Conservation (phyloP, 495 filamentous ascomycete genomes). For the Aspergillus campestris region DNA sequence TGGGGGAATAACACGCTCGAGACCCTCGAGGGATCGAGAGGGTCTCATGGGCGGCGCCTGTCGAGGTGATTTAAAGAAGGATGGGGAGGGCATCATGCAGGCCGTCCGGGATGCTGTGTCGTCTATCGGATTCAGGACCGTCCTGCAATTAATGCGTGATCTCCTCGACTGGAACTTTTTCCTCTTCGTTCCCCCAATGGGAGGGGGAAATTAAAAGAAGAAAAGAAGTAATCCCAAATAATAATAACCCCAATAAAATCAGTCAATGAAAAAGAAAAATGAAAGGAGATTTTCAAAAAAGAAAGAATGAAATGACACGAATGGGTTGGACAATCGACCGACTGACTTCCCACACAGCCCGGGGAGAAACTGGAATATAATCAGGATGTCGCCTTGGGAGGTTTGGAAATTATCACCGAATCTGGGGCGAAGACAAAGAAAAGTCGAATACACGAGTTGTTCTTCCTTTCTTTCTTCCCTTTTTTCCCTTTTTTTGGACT, state of each 20-base stretch:
- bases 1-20: constrained; percentile 34
- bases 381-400: not conserved
- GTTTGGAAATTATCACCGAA: too few species aligned
- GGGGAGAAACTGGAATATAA: not conserved
- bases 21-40: constrained; percentile 35
- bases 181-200: not conserved
- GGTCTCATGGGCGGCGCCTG: constrained; percentile 31
- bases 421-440: too few species aligned
- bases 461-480: too few species aligned
- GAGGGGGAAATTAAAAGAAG: not conserved
- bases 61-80: constrained; percentile 12
- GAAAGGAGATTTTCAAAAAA: not conserved
- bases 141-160: too few species aligned
- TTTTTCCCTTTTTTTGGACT: too few species aligned
- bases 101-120: not conserved
- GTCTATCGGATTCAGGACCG: not conserved
- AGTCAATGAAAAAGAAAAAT: not conserved
- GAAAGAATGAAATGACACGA: not conserved
- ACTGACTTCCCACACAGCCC: too few species aligned
- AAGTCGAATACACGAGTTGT: too few species aligned
- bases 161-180: not conserved
- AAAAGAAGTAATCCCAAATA: not conserved
- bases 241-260: too few species aligned
- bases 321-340: not conserved
- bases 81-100: constrained; percentile 18